Base-by-base conservation (phyloP, 495 filamentous ascomycete species). In the Aspergillus cavernicola region DNA sequence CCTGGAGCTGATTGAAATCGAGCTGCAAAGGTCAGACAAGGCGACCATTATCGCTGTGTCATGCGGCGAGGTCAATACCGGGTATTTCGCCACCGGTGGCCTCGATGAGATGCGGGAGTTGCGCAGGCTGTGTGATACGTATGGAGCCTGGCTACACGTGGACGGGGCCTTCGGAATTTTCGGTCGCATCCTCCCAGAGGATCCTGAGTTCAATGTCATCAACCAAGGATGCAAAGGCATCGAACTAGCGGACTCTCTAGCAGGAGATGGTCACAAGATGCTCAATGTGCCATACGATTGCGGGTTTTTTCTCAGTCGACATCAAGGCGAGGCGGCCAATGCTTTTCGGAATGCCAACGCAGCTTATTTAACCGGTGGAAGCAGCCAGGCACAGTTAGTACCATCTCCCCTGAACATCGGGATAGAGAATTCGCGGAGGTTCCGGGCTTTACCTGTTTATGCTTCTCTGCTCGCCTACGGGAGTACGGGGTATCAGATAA, bases 231-330 rank as follows among this genome's bases (percentile, higher is more conserved):
- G 73, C 2, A 78, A 79, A 7, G 89, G 88, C 2, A 62, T 96
- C n/a, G 88, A 96, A 50, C 72, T 92, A 13, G 90, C 85, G 2
- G 90, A 97, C 63, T 95, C 89, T 29, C 87, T 97, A 29, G 81
- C 87, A 0, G 86, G 86, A 0, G 92, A 97, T 59, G 88, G 79
- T 2, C 92, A 97, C 65, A 96, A 97, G 62, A 69, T 96, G 6
- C 77, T 97, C n/a, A 97, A 97, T 57, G 90, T 95, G 73, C 92
- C 92, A 4, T 97, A 97, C 55, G 92, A 97, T 66, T 91, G 83
- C 57, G 92, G 92, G 12, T 88, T 96, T 66, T 95, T 95, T 77
- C 78, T 95, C 56, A 85, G 81, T 57, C 83, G 84, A 8, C 74
- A 87, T 47, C 69, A 78, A 1, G 58, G 71, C 4, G 65, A 84